phyloP scores from a whole-genome alignment of 306 rosid genomes.

The Vigna reflexopilosa region DNA sequence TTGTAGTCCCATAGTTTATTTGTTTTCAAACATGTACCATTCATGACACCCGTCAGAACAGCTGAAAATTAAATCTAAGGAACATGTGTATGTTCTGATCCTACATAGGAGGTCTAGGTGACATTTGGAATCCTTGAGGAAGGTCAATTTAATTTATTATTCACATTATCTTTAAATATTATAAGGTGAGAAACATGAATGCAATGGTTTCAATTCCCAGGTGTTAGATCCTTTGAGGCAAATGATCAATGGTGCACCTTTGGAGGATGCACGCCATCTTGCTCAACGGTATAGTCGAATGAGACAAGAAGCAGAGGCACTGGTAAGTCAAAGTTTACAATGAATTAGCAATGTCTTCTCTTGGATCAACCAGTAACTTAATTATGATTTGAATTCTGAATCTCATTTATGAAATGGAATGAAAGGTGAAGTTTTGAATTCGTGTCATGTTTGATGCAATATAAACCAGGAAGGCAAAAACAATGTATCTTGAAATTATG shows the following conservation, averaged over 20 bases:
- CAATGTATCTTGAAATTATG: not conserved
- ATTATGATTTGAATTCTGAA: conserved; percentile 18
- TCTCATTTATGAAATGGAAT: not conserved
- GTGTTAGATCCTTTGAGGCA: conserved; percentile 96
- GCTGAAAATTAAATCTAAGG: conserved; percentile 21
- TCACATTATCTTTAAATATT: conserved; percentile 13
- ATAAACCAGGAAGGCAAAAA: conserved; percentile 16
- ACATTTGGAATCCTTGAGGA: conserved; percentile 23
- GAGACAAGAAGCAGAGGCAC: conserved; percentile 96
- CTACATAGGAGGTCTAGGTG: conserved; percentile 2
- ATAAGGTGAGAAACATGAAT: conserved; percentile 40
- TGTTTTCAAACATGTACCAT: conserved; percentile 16
- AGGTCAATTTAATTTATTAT: not conserved
- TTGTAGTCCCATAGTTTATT: not conserved
- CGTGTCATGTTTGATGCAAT: conserved; percentile 3
- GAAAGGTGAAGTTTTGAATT: conserved; percentile 4
- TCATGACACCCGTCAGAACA: conserved; percentile 22
- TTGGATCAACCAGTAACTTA: conserved; percentile 10
- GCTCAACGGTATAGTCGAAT: conserved; percentile 96
- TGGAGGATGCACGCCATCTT: conserved; percentile 99
- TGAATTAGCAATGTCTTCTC: conserved; percentile 27
- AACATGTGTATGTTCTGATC: conserved; percentile 26
- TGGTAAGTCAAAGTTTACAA: conserved; percentile 53
- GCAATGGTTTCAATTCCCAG: conserved; percentile 55
- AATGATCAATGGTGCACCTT: conserved; percentile 81